Evolutionary conservation across 441 rosid species (phyloP).

Genomic region (Daphne laureola): DNA sequence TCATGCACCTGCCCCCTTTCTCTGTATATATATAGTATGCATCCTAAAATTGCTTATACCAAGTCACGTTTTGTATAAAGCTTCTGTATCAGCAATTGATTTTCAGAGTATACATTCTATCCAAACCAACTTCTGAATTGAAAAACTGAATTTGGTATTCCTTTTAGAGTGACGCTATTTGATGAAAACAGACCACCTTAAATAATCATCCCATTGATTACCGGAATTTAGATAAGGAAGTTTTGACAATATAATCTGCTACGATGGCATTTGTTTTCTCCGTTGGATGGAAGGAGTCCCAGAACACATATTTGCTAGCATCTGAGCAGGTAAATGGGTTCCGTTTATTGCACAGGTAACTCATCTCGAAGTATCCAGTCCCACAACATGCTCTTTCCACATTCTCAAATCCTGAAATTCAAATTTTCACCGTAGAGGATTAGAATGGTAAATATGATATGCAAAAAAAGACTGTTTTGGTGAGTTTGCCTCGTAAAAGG

Average conservation of each 20-base stretch:
- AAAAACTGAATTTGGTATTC: too few relatives aligned
- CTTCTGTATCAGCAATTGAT: too few relatives aligned
- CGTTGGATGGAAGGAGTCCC: conserved; percentile 63
- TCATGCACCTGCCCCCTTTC: too few relatives aligned
- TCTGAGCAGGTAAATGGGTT: conserved; percentile 46
- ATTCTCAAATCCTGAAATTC: conserved; percentile 32
- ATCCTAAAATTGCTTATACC: too few relatives aligned
- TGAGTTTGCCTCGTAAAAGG: not conserved
- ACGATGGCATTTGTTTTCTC: conserved; percentile 40
- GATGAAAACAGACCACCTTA: too few relatives aligned
- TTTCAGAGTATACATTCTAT: too few relatives aligned
- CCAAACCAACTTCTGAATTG: too few relatives aligned
- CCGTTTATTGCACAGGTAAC: conserved; percentile 37
- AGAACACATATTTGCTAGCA: conserved; percentile 41
- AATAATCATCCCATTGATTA: not conserved
- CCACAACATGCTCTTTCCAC: conserved; percentile 51
- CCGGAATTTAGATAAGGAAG: conserved; percentile 27
- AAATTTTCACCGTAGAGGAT: not conserved
- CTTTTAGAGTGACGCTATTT: too few relatives aligned
- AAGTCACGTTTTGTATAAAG: too few relatives aligned
- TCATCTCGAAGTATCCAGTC: conserved; percentile 47
- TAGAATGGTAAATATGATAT: too few relatives aligned
- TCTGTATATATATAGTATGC: too few relatives aligned
- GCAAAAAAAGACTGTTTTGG: too few relatives aligned
- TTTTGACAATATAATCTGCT: conserved; percentile 30